Percentiles rank a stretch among this genome's conserved stretches.
These are phyloP conservation scores for Globisporangium carolinianum DNA, from an alignment of 352 stramenopile species.

Conservation along the genomic window DNA sequence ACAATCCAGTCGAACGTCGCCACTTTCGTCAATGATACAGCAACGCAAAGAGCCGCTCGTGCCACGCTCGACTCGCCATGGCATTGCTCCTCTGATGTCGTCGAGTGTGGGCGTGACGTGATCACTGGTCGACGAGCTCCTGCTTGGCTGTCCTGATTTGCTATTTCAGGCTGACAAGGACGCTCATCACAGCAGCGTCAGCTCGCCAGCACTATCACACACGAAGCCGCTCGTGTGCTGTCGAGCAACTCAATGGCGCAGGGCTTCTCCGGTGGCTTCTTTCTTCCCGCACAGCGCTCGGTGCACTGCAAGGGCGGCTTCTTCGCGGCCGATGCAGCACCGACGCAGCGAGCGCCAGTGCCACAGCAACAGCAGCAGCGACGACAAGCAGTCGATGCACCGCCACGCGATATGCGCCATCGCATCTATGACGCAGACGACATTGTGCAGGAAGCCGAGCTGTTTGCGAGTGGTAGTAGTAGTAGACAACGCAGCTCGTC, in stretches of 20 bases:
- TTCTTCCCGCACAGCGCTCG: conserved; percentile 45
- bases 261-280: conserved; percentile 45
- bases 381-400: not conserved
- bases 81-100: too few relatives aligned
- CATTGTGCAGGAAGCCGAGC: conserved; percentile 4
- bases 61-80: too few relatives aligned
- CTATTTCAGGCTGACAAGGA: too few relatives aligned
- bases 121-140: too few relatives aligned
- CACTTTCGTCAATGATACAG: too few relatives aligned
- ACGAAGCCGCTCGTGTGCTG: too few relatives aligned
- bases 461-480: not conserved
- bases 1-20: too few relatives aligned
- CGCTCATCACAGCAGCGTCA: too few relatives aligned
- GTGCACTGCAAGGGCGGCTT: conserved; percentile 48
- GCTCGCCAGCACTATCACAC: too few relatives aligned
- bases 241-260: conserved; percentile 11
- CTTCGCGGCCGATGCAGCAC: conserved; percentile 24
- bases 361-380: not conserved
- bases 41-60: too few relatives aligned
- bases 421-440: not conserved
- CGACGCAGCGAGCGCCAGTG: not conserved
- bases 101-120: too few relatives aligned
- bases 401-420: not conserved
- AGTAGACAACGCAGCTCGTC: not conserved
- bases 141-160: too few relatives aligned